Conservation (phyloP, 2,329 filamentous ascomycete species). For the Atkinsonella texensis region DNA sequence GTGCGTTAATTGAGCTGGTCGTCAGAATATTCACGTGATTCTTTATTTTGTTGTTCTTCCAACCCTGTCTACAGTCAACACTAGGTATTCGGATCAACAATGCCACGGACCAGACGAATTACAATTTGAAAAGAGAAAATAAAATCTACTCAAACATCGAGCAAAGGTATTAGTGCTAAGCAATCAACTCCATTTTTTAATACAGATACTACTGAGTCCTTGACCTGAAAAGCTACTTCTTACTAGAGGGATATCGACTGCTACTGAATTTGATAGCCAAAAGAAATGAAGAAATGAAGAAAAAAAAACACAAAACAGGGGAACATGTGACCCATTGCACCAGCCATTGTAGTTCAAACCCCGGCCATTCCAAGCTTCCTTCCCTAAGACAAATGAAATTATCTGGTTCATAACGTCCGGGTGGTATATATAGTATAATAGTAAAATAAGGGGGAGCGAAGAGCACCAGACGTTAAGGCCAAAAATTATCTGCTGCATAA, state of each 20-base stretch:
- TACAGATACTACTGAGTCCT: background rate
- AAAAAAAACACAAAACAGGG: background rate
- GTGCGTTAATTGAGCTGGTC: conserved; percentile 11
- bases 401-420: conserved; percentile 3
- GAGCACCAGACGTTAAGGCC: conserved; percentile 7
- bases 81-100: too few species aligned
- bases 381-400: conserved; percentile 11
- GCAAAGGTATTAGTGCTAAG: background rate
- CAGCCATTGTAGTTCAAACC: background rate
- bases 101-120: too few species aligned
- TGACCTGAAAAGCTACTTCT: conserved; percentile 5
- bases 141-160: too few species aligned
- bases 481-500: conserved; percentile 9
- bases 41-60: background rate
- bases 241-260: conserved; percentile 15
- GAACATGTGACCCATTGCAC: background rate
- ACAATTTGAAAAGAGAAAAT: background rate
- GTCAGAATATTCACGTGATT: background rate
- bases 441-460: conserved; percentile 15
- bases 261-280: conserved; percentile 19
- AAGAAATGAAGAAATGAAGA: background rate
- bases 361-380: background rate
- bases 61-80: too few species aligned
- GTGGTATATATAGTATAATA: conserved; percentile 7
- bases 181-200: conserved; percentile 1